Evolutionary conservation across 495 filamentous ascomycete genomes (phyloP), one percentile per base, ranked within the genome.

Genomic region (Penicillium paxilli): DNA sequence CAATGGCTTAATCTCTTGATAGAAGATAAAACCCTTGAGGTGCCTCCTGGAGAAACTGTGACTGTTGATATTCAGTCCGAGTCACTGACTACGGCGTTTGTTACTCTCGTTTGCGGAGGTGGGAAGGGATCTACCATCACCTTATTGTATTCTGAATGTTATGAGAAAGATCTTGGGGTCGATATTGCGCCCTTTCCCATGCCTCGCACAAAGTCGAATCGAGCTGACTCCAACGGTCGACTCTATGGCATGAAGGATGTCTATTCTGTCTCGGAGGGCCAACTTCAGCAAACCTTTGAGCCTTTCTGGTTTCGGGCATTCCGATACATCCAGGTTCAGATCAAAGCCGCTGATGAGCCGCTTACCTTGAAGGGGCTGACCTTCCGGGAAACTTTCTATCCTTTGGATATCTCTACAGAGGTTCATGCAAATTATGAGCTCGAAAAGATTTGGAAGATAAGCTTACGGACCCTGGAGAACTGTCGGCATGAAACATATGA

Each of bases 301-400:
- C 66, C 66, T 0, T 67, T 67, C 46, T 65, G 61, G 61, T 65
- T 67, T 46, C 59, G 66, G 17, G 59, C 61, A 33, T 67, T 69
- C 49, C 64, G 66, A 51, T 69, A 63, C 30, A n/a, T 62, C 19
- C 44, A 62, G 32, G 22, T 64, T 1, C 23, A 50, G 0, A 65
- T 67, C 32, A 32, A 30, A n/a, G 52, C 60, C 1, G 17, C 17
- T 9, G 16, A 46, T 0, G 41, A 44, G 4, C 47, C 54, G 21
- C 21, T 65, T 11, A 48, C 19, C 2, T 21, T 63, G 3, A 45
- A 41, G 2, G 14, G 21, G 0, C 26, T 67, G 3, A 59, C 49
- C 16, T 33, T 60, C 20, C 54, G 59, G 4, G 51, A 60, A 32
- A 63, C 57, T 0, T 51, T 53, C 26, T 70, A 65, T 37, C 64